Percentiles rank a stretch among this genome's conserved stretches.
Conservation (phyloP, 352 stramenopile species). For the Lagenidium sp. region DNA sequence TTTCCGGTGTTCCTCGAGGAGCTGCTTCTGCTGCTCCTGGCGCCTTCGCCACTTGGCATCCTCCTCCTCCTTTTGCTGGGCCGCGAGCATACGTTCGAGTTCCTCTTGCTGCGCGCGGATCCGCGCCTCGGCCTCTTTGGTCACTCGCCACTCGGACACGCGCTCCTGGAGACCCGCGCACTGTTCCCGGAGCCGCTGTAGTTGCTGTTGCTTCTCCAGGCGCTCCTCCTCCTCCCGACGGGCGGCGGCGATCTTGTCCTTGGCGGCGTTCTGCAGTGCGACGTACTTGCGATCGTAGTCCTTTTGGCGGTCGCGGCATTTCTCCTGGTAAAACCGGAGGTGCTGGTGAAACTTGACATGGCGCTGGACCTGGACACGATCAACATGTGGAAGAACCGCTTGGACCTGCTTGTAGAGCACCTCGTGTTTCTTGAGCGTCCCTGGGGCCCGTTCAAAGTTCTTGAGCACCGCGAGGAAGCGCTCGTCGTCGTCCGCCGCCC, state of each 20-base stretch:
- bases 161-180: constrained; percentile 27
- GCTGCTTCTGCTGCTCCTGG: constrained; percentile 33
- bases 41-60: constrained; percentile 28
- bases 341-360: constrained; percentile 60
- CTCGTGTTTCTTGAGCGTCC: constrained; percentile 27
- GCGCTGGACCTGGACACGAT: constrained; percentile 24
- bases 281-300: constrained; percentile 32
- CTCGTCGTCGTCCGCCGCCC: constrained; percentile 38
- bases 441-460: constrained; percentile 26
- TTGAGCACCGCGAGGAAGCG: constrained; percentile 48
- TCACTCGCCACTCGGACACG: constrained; percentile 37
- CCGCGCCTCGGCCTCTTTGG: constrained; percentile 44
- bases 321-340: constrained; percentile 40
- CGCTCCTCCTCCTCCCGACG: constrained; percentile 19
- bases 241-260: constrained; percentile 18
- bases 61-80: constrained; percentile 30
- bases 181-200: constrained; percentile 27
- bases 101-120: constrained; percentile 49
- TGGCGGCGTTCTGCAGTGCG: constrained; percentile 16
- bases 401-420: constrained; percentile 52
- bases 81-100: constrained; percentile 28
- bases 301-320: constrained; percentile 32
- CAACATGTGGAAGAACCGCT: constrained; percentile 29
- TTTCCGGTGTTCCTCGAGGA: constrained; percentile 44
- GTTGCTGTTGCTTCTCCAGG: constrained; percentile 18